Conservation (phyloP, 345 rosid species). For the Pistacia integerrima region DNA sequence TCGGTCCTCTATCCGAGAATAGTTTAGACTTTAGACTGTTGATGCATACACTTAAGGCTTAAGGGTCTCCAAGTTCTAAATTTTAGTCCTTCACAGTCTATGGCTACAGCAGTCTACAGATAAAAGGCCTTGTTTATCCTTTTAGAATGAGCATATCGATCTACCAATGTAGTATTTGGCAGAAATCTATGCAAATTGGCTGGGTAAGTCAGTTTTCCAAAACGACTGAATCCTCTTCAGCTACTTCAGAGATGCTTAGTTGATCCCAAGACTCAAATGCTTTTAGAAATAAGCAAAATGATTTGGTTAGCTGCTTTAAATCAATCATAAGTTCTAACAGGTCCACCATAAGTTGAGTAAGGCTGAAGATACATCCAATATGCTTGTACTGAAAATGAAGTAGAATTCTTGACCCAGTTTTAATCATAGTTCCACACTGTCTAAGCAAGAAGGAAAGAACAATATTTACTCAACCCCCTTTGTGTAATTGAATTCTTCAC, state of each 20-base stretch:
- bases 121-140: not conserved
- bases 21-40: not conserved
- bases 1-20: not conserved
- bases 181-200: slow-evolving; percentile 2
- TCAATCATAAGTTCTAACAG: not conserved
- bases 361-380: no score
- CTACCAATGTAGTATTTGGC: not conserved
- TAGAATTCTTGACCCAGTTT: not conserved
- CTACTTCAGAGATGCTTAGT: slow-evolving; percentile 4
- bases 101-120: not conserved
- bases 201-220: not conserved
- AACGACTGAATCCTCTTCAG: not conserved
- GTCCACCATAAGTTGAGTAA: no score
- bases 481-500: no score
- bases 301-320: not conserved
- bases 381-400: no score
- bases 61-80: not conserved
- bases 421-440: no score
- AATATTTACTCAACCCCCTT: no score
- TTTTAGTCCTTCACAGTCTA: not conserved
- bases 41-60: not conserved
- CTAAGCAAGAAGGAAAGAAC: not conserved
- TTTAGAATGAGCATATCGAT: not conserved
- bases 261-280: not conserved
- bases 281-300: no score